Percentiles rank a stretch among this genome's conserved stretches.
Conservation (phyloP, 139 green algal species). For the Volvox reticuliferus region DNA sequence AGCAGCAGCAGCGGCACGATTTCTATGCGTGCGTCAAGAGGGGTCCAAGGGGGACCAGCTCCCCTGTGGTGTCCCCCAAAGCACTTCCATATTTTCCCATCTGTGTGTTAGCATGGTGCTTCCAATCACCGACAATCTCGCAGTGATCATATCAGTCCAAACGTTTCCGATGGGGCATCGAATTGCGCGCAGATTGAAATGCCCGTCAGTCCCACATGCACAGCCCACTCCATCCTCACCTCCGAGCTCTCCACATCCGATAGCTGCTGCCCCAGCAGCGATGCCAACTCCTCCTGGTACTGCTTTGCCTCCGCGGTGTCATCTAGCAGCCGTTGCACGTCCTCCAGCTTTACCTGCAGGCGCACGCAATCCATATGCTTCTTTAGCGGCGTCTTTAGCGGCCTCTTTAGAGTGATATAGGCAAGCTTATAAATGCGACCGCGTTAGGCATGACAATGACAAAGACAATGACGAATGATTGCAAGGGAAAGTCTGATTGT, state of each 20-base stretch:
- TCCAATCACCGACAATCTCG: background rate
- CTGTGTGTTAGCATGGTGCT: background rate
- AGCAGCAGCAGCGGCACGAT: background rate
- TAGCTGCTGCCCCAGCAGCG: slow-evolving; percentile 52
- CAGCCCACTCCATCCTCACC: background rate
- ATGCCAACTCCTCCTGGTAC: slow-evolving; percentile 74
- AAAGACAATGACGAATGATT: too few species aligned
- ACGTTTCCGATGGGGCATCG: background rate
- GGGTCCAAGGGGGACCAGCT: too few species aligned
- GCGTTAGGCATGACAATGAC: too few species aligned
- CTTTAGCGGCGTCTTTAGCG: too few species aligned
- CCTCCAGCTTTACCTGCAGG: slow-evolving; percentile 78
- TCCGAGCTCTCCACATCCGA: slow-evolving; percentile 49
- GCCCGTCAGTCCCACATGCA: background rate
- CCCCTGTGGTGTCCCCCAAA: too few species aligned
- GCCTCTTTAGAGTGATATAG: background rate
- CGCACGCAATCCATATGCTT: background rate
- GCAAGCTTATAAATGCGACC: background rate
- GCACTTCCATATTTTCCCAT: background rate
- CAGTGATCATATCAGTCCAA: background rate
- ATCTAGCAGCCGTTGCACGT: slow-evolving; percentile 84
- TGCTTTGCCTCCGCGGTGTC: slow-evolving; percentile 86
- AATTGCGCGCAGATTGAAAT: background rate
- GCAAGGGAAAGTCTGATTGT: too few species aligned
- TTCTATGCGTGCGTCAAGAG: too few species aligned